Percentiles rank a stretch among this genome's conserved stretches.
These are phyloP conservation scores for Apostasia ramifera DNA, from an alignment of 106 monocot genomes.

Conservation along the genomic window DNA sequence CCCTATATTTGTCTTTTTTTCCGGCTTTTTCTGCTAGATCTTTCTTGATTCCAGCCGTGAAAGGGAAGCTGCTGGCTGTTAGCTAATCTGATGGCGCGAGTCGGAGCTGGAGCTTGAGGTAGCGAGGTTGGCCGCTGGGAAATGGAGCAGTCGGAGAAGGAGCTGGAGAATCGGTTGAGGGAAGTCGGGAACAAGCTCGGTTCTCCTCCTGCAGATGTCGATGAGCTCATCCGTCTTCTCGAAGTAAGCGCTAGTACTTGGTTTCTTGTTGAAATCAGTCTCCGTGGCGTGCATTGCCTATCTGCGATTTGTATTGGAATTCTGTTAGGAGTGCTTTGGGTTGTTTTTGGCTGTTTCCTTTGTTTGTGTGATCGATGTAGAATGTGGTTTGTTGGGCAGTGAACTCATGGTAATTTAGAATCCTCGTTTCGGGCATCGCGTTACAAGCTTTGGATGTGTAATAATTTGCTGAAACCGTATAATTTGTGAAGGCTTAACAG, in stretches of 20 bases:
- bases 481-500: too few relatives aligned
- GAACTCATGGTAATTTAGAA: not conserved
- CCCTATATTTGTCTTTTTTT: too few relatives aligned
- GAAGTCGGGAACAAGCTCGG: slow-evolving; percentile 36
- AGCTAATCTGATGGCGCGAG: too few relatives aligned
- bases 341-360: not conserved
- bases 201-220: slow-evolving; percentile 24
- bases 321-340: not conserved
- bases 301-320: not conserved
- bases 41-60: too few relatives aligned
- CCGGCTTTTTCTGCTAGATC: too few relatives aligned
- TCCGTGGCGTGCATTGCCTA: not conserved
- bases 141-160: slow-evolving; percentile 4
- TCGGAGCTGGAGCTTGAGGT: too few relatives aligned
- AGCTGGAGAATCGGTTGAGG: slow-evolving; percentile 31
- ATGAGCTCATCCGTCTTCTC: slow-evolving; percentile 41
- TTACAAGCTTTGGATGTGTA: too few relatives aligned
- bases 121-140: too few relatives aligned
- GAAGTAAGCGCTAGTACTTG: slow-evolving; percentile 29
- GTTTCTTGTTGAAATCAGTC: not conserved
- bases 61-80: too few relatives aligned
- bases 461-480: too few relatives aligned
- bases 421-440: not conserved
- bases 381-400: not conserved
- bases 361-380: not conserved